These are phyloP conservation scores for Hortaea sp. DNA, from an alignment of 2,329 filamentous ascomycete species.

Conservation along the genomic window DNA sequence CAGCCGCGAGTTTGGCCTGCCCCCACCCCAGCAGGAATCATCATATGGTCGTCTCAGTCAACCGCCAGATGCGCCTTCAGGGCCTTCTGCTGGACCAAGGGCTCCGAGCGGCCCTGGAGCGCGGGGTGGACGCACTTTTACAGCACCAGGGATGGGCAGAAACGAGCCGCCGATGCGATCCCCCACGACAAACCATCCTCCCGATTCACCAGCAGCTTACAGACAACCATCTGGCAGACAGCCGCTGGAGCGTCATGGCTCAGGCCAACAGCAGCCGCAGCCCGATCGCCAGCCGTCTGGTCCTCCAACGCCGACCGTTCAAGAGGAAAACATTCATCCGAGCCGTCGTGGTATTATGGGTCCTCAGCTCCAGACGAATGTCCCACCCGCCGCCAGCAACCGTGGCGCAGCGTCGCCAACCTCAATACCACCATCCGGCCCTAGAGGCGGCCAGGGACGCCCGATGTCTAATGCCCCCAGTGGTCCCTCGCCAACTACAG, in stretches of 20 bases:
- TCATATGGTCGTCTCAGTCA: constrained; percentile 41
- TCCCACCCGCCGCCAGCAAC: constrained; percentile 11
- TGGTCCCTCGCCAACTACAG: constrained; percentile 17
- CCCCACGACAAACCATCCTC: constrained; percentile 13
- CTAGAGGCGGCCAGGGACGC: constrained; percentile 13
- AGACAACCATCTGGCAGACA: constrained; percentile 10
- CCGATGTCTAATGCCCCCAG: constrained; percentile 17
- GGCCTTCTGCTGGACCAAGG: constrained; percentile 49
- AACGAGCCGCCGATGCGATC: constrained; percentile 14
- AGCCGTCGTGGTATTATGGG: constrained; percentile 17
- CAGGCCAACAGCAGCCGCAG: constrained; percentile 4
- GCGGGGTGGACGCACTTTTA: constrained; percentile 31
- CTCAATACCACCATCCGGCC: constrained; percentile 19
- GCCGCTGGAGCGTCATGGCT: constrained; percentile 10
- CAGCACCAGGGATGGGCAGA: constrained; percentile 15
- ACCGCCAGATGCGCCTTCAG: constrained; percentile 43
- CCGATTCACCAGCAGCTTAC: constrained; percentile 13
- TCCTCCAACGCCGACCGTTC: constrained; percentile 17
- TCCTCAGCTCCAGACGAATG: constrained; percentile 16
- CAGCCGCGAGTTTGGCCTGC: constrained; percentile 26
- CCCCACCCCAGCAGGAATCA: constrained; percentile 2
- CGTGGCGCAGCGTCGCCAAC: constrained; percentile 18
- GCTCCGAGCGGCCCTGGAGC: constrained; percentile 28
- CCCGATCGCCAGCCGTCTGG: constrained; percentile 11
- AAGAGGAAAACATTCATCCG: constrained; percentile 20